Evolutionary conservation across 1,139 yeast genomes (phyloP), one percentile per base, ranked within the genome.

Genomic region (Geotrichum phurueaensis): DNA sequence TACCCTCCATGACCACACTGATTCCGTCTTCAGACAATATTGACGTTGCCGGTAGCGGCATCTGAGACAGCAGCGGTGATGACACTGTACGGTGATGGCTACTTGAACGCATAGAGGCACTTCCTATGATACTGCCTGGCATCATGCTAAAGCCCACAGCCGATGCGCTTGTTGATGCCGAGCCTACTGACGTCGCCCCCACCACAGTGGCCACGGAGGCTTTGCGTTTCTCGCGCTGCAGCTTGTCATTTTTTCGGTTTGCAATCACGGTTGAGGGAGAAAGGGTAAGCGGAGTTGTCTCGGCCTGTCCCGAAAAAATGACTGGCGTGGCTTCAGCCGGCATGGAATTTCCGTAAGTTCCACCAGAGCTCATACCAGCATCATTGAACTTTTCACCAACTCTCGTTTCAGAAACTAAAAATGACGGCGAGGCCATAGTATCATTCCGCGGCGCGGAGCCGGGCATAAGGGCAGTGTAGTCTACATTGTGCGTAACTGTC

Each of bases 1-100:
- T n/a, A 39, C 47, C 20, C 6, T n/a, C 20, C 9, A n/a, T 7
- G 10, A 22, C n/a, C 18, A 18, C 22, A 1, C 47, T 39, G 18
- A 39, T 18, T n/a, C 12, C n/a, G 7, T 39, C 47, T 39, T n/a
- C 47, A 4, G 47, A 39, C 4, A 3, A 12, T 7, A 36, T 48
- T 9, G 56, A 53, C 2, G 58, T 33, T 3, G 62, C 59, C 5
- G 60, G 60, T 20, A 57, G 45, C 20, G 63, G 62, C 58, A 59
- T 59, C 23, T 48, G 56, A 1, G 62, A 54, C 1, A 61, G 54
- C 45, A 59, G 45, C 7, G 63, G 62, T 1, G 63, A 61, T n/a
- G 62, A 59, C 1, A 50, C 48, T 1, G 58, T 59, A n/a, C 61
- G 56, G 48, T 55, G 50, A 49, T 61, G 61, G 27, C 20, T 51